Conservation (phyloP, 768 basidiomycete species). For the Tricholoma saponaceum region DNA sequence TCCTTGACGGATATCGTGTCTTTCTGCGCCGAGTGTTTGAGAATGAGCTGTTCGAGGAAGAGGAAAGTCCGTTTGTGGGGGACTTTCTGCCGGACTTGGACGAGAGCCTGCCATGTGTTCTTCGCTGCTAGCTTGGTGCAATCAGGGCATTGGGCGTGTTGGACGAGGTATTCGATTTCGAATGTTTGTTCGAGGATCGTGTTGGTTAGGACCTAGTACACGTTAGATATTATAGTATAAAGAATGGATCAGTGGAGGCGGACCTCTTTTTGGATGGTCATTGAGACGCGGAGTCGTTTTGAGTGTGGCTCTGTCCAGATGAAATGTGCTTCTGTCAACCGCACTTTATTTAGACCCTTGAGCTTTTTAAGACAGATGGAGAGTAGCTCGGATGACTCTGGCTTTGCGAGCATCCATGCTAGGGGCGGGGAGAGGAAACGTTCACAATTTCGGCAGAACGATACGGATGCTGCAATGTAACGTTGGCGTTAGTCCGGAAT, state of each 20-base stretch:
- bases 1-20: conserved; percentile 94
- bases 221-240: neutral
- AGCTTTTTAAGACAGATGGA: conserved; percentile 94
- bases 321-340: conserved; percentile 96
- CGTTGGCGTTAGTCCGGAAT: neutral
- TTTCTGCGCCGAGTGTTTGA: conserved; percentile 95
- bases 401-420: conserved; percentile 80
- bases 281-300: conserved; percentile 84
- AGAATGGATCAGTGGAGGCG: conserved; percentile 14
- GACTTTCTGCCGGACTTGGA: conserved; percentile 99
- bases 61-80: conserved; percentile 97
- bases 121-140: conserved; percentile 94
- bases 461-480: conserved; percentile 62
- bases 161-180: conserved; percentile 93
- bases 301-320: conserved; percentile 99
- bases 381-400: conserved; percentile 90
- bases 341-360: conserved; percentile 90
- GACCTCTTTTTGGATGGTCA: conserved; percentile 99
- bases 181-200: conserved; percentile 98
- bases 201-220: conserved; percentile 75
- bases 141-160: conserved; percentile 92
- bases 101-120: conserved; percentile 97
- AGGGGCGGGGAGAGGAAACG: conserved; percentile 90
- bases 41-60: conserved; percentile 93
- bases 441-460: conserved; percentile 95